phyloP scores from a whole-genome alignment of 148 eudicot genomes.

The Rheum nobile region DNA sequence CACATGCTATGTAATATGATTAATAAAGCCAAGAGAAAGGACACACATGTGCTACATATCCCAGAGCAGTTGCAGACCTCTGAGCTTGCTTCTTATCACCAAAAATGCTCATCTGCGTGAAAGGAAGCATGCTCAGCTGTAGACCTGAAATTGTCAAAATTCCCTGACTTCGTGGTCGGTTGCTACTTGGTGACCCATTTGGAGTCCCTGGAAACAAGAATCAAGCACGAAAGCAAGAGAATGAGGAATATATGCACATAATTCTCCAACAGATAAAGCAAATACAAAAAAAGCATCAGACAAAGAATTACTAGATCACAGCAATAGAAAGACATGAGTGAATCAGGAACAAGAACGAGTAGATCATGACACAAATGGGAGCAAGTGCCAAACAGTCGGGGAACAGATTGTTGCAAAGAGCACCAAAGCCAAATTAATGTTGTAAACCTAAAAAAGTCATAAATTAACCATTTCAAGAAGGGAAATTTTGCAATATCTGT shows the following conservation, averaged over 20 bases:
- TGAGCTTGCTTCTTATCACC: constrained; percentile 93
- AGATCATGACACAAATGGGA: neutral
- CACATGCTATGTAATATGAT: neutral
- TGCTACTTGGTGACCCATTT: constrained; percentile 40
- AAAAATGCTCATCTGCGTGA: constrained; percentile 81
- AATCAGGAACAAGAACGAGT: neutral
- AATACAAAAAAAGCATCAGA: too few relatives aligned
- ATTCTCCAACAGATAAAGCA: neutral
- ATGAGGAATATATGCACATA: neutral
- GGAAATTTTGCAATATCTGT: neutral
- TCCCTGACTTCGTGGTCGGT: constrained; percentile 46
- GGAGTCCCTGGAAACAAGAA: constrained; percentile 40
- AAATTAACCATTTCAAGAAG: neutral
- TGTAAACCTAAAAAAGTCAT: too few relatives aligned
- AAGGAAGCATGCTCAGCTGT: constrained; percentile 71
- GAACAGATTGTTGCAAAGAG: neutral
- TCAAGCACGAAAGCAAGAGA: constrained; percentile 4
- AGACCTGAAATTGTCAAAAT: constrained; percentile 70
- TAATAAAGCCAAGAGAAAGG: constrained; percentile 15
- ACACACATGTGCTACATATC: constrained; percentile 92
- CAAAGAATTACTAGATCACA: neutral
- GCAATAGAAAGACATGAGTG: neutral
- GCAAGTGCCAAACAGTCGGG: neutral
- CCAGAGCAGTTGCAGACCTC: constrained; percentile 91
- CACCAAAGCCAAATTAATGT: neutral